Evolutionary conservation across 345 rosid genomes (phyloP).

Genomic region (Excoecaria cochinchinensis): DNA sequence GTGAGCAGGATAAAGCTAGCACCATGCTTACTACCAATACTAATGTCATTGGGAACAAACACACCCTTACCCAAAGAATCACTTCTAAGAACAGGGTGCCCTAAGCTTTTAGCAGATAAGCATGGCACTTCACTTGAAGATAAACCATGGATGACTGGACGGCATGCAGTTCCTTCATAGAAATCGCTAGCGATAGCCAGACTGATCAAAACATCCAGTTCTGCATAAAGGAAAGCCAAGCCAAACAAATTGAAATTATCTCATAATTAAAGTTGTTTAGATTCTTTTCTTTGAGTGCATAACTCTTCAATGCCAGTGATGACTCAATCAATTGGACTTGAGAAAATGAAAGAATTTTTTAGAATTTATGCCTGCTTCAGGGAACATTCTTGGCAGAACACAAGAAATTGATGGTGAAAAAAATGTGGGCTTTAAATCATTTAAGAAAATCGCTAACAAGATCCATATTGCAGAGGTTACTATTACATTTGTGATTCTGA

Average conservation of each 20-base stretch:
- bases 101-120: conserved; percentile 71
- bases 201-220: conserved; percentile 89
- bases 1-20: conserved; percentile 91
- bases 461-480: not conserved
- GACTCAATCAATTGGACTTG: not conserved
- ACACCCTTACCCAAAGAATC: conserved; percentile 85
- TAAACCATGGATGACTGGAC: conserved; percentile 53
- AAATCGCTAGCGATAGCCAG: conserved; percentile 81
- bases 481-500: not conserved
- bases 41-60: conserved; percentile 84
- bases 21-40: conserved; percentile 59
- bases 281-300: not conserved
- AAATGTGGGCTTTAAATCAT: not conserved
- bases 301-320: not conserved
- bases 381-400: not conserved
- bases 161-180: conserved; percentile 78
- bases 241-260: conserved; percentile 7
- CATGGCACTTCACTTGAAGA: conserved; percentile 52
- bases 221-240: conserved; percentile 46
- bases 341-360: not conserved
- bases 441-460: not conserved
- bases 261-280: not conserved
- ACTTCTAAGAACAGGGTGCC: conserved; percentile 87
- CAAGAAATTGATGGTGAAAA: not conserved
- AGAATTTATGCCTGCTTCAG: not conserved